These are phyloP conservation scores for Aspergillus fumigatiaffinis DNA, from an alignment of 2,329 filamentous ascomycete genomes.

Conservation along the genomic window DNA sequence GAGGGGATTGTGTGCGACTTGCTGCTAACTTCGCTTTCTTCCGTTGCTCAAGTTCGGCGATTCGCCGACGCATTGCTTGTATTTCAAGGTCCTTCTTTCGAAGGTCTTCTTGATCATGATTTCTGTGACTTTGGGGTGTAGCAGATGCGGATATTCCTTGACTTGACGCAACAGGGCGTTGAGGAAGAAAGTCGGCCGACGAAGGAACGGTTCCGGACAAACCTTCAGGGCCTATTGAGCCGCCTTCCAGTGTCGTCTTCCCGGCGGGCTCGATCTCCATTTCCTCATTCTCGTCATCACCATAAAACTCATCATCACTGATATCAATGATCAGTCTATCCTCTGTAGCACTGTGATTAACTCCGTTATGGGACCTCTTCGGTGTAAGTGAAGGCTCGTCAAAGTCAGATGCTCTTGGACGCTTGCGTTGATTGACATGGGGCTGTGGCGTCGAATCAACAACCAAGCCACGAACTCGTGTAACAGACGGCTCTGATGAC, in stretches of 20 bases:
- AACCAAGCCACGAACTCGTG: conserved; percentile 9
- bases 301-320: conserved; percentile 64
- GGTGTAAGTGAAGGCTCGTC: conserved; percentile 50
- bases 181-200: conserved; percentile 38
- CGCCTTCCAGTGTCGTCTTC: conserved; percentile 16
- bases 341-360: conserved; percentile 37
- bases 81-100: conserved; percentile 48
- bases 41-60: conserved; percentile 47
- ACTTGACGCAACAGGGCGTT: conserved; percentile 41
- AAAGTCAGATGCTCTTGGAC: conserved; percentile 67
- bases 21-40: conserved; percentile 40
- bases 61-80: conserved; percentile 44
- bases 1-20: conserved; percentile 36
- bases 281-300: conserved; percentile 26
- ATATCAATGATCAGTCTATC: conserved; percentile 76
- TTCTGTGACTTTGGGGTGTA: conserved; percentile 35
- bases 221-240: conserved; percentile 16
- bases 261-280: conserved; percentile 29
- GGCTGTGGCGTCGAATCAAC: conserved; percentile 20
- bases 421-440: conserved; percentile 44
- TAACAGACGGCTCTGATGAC: conserved; percentile 10
- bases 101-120: conserved; percentile 42
- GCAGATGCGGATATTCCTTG: conserved; percentile 33
- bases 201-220: conserved; percentile 44
- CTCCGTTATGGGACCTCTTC: conserved; percentile 61